These are phyloP conservation scores for Mycena venus DNA, from an alignment of 768 basidiomycete genomes.

Conservation along the genomic window DNA sequence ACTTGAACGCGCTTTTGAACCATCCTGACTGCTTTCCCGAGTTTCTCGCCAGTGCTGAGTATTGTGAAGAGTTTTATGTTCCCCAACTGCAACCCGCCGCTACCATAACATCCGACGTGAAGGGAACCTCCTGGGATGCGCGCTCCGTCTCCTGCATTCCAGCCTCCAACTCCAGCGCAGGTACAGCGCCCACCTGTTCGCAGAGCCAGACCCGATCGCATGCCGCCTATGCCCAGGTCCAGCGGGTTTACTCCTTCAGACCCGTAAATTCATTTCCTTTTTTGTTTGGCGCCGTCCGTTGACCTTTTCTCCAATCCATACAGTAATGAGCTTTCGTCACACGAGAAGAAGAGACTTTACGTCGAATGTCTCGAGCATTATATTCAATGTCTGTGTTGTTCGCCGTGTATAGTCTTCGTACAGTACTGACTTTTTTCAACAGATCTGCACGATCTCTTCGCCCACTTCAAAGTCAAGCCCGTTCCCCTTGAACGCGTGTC, in stretches of 20 bases:
- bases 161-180: background rate
- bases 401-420: background rate
- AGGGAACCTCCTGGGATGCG: background rate
- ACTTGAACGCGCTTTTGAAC: constrained; percentile 5
- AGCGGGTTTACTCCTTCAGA: constrained; percentile 22
- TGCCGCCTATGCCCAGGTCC: background rate
- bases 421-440: background rate
- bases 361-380: constrained; percentile 24
- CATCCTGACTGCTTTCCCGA: constrained; percentile 5
- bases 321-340: constrained; percentile 20
- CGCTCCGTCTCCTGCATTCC: background rate
- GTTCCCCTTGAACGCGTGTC: constrained; percentile 18
- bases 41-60: background rate
- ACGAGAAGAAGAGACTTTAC: constrained; percentile 27
- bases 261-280: constrained; percentile 8
- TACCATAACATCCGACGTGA: background rate
- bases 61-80: background rate
- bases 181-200: background rate
- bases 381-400: constrained; percentile 3
- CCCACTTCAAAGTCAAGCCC: background rate
- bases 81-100: background rate
- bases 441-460: constrained; percentile 26
- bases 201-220: background rate
- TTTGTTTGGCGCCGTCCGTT: background rate
- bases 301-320: background rate